phyloP scores from a whole-genome alignment of 2,329 filamentous ascomycete genomes.

The Plectosphaerella plurivora region DNA sequence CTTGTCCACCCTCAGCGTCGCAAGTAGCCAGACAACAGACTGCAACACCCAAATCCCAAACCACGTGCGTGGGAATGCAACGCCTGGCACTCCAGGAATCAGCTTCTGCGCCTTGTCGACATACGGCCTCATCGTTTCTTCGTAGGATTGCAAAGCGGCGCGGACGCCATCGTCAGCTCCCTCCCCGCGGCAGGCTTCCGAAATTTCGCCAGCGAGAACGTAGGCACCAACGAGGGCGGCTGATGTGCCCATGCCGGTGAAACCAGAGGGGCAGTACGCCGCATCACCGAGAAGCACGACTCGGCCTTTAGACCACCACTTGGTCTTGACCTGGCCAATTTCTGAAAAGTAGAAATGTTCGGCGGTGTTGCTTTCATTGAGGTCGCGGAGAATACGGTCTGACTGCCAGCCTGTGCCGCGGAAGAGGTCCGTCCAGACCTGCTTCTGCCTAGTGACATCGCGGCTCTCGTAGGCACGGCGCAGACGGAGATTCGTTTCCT shows the following conservation, averaged over 20 bases:
- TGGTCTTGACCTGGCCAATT: slow-evolving; percentile 34
- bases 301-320: slow-evolving; percentile 26
- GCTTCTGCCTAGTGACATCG: slow-evolving; percentile 25
- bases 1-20: slow-evolving; percentile 6
- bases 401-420: slow-evolving; percentile 36
- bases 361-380: slow-evolving; percentile 10
- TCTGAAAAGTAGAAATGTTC: slow-evolving; percentile 38
- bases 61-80: slow-evolving; percentile 5
- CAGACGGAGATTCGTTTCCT: slow-evolving; percentile 2
- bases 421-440: slow-evolving; percentile 23
- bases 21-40: slow-evolving; percentile 5
- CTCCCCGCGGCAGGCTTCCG: slow-evolving; percentile 4
- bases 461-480: slow-evolving; percentile 2
- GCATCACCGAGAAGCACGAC: slow-evolving; percentile 45
- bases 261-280: slow-evolving; percentile 36
- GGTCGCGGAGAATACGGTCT: slow-evolving; percentile 20
- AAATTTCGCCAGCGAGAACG: slow-evolving; percentile 44
- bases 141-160: slow-evolving; percentile 8
- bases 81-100: slow-evolving; percentile 1
- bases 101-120: slow-evolving; percentile 8
- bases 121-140: slow-evolving; percentile 6
- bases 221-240: slow-evolving; percentile 40
- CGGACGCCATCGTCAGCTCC: neutral
- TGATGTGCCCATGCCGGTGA: slow-evolving; percentile 41
- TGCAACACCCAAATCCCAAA: slow-evolving; percentile 5